Evolutionary conservation across 208 protist species (phyloP).

Genomic region (Wallacemonas rigidus): DNA sequence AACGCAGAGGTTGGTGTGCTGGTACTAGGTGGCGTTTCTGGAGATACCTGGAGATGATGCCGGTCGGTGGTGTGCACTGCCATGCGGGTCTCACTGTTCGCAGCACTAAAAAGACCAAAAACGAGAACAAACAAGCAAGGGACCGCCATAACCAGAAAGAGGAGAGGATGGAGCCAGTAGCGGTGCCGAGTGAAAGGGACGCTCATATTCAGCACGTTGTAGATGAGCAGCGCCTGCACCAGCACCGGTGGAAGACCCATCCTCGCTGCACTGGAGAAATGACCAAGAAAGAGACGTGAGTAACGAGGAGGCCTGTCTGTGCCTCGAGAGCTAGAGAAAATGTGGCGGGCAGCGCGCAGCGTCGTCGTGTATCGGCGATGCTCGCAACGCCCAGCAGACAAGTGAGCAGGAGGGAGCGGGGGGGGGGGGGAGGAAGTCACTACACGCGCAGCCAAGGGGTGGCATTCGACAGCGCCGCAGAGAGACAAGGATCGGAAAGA

Average conservation of each 20-base stretch:
- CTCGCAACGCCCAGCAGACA: too few relatives aligned
- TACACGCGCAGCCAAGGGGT: too few relatives aligned
- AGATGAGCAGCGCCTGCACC: constrained; percentile 27
- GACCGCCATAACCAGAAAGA: constrained; percentile 34
- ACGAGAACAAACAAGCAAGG: constrained; percentile 25
- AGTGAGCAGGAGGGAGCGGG: too few relatives aligned
- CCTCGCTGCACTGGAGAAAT: too few relatives aligned
- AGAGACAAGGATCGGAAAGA: too few relatives aligned
- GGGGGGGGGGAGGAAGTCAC: too few relatives aligned
- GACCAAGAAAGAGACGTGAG: neutral
- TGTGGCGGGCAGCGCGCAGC: too few relatives aligned
- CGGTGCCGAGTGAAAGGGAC: constrained; percentile 32
- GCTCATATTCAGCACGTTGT: constrained; percentile 23
- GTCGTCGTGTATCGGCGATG: too few relatives aligned
- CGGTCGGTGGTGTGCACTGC: constrained; percentile 3
- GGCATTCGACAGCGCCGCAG: too few relatives aligned
- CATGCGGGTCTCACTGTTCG: constrained; percentile 12
- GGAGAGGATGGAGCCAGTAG: constrained; percentile 26
- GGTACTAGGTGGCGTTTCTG: neutral
- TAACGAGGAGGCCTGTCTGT: neutral
- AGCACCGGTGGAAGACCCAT: constrained; percentile 19
- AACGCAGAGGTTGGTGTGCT: neutral
- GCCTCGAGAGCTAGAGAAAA: too few relatives aligned
- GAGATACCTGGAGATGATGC: neutral
- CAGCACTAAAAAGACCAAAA: constrained; percentile 3